A percentile compares a stretch with the other conserved stretches of the same genome.
phyloP scores from a whole-genome alignment of 371 early-diverging fungal species.

The Coelomomyces lativittatus region DNA sequence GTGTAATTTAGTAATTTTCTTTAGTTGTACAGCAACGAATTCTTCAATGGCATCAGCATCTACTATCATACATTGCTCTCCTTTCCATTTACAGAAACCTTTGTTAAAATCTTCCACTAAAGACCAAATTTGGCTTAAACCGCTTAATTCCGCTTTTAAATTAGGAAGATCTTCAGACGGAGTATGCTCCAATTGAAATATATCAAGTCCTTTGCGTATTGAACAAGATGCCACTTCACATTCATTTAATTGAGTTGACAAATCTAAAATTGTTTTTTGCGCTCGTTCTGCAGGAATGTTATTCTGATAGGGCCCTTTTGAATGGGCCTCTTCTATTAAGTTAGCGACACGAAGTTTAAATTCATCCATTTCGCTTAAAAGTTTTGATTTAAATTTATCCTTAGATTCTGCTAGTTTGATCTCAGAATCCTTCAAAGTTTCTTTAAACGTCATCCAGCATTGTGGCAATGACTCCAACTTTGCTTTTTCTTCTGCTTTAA shows the following conservation, averaged over 20 bases:
- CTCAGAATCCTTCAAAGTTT: conserved; percentile 17
- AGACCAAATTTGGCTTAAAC: conserved; percentile 16
- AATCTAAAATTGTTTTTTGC: conserved; percentile 17
- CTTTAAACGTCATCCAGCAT: conserved; percentile 15
- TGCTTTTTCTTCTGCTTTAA: conserved; percentile 20
- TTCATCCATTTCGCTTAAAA: conserved; percentile 12
- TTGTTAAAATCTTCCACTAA: conserved; percentile 14
- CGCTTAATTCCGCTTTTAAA: conserved; percentile 13
- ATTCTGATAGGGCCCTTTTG: conserved; percentile 19
- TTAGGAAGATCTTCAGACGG: conserved; percentile 20
- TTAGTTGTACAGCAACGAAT: conserved; percentile 12
- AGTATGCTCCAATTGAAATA: conserved; percentile 25
- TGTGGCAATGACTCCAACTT: conserved; percentile 13
- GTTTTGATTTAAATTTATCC: conserved; percentile 23
- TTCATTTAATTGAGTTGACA: conserved; percentile 6
- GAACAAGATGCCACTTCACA: conserved; percentile 10
- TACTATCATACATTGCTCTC: conserved; percentile 14
- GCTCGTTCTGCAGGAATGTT: conserved; percentile 18
- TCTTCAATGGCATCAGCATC: conserved; percentile 22
- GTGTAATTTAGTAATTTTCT: conserved; percentile 11
- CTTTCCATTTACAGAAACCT: conserved; percentile 12
- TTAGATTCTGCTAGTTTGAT: conserved; percentile 21
- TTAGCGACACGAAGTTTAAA: conserved; percentile 7
- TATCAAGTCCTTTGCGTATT: conserved; percentile 19
- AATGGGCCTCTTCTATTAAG: conserved; percentile 16